Evolutionary conservation across 73 alveolate species (phyloP).

Genomic region (Paraurostyla sp.): DNA sequence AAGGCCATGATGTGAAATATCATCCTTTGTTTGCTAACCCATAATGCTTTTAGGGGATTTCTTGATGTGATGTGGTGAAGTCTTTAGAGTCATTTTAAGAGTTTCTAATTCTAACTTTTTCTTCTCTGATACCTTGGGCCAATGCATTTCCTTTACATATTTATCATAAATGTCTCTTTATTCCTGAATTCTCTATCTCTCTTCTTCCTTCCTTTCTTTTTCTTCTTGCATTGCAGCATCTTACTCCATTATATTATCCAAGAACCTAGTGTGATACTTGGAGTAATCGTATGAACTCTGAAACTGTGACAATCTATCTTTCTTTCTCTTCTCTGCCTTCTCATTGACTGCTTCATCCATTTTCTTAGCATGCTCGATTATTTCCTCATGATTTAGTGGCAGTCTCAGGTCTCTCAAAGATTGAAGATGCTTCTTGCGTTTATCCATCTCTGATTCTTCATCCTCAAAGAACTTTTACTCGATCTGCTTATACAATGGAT

Average conservation of each 20-base stretch:
- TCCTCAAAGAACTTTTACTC: constrained; percentile 38
- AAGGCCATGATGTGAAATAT: background rate
- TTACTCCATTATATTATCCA: constrained; percentile 33
- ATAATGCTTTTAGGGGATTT: background rate
- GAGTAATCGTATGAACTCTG: constrained; percentile 19
- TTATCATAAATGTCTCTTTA: constrained; percentile 66
- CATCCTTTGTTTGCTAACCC: background rate
- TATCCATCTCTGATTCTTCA: constrained; percentile 59
- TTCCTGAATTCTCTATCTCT: constrained; percentile 34
- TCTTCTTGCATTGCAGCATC: constrained; percentile 50
- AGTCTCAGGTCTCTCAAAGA: constrained; percentile 64
- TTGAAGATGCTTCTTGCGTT: constrained; percentile 49
- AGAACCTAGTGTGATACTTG: constrained; percentile 50
- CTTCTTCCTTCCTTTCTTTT: constrained; percentile 57
- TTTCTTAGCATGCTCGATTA: constrained; percentile 57
- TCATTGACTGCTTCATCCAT: constrained; percentile 67
- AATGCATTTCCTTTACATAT: constrained; percentile 70
- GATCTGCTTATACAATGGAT: constrained; percentile 41
- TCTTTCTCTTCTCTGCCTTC: constrained; percentile 13
- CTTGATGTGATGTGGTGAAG: background rate
- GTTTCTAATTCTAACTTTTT: constrained; percentile 64
- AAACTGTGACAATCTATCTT: background rate
- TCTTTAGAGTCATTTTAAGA: constrained; percentile 11
- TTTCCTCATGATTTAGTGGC: constrained; percentile 70
- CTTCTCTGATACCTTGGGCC: constrained; percentile 72